A percentile compares a stretch with the other conserved stretches of the same genome.
phyloP scores from a whole-genome alignment of 495 filamentous ascomycete species.

The Lasiosphaeria ovina region DNA sequence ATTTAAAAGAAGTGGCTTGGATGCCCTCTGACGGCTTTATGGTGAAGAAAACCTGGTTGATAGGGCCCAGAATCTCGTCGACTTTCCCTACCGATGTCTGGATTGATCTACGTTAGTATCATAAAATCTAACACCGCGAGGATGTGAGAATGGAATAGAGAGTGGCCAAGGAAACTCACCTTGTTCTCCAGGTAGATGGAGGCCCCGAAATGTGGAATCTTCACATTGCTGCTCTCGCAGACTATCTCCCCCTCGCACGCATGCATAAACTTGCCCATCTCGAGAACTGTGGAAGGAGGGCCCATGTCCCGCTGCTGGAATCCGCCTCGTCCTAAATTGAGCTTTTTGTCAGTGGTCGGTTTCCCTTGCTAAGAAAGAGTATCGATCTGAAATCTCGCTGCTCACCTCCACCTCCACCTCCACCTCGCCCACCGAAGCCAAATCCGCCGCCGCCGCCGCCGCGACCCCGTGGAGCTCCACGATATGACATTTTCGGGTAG shows the following conservation, averaged over 20 bases:
- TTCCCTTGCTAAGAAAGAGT: not conserved
- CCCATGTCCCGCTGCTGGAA: slow-evolving; percentile 53
- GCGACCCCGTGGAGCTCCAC: slow-evolving; percentile 32
- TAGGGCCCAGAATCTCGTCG: slow-evolving; percentile 90
- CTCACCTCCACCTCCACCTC: slow-evolving; percentile 18
- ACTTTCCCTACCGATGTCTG: slow-evolving; percentile 85
- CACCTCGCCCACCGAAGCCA: slow-evolving; percentile 23
- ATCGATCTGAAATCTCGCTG: not conserved
- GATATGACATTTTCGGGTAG: slow-evolving; percentile 27
- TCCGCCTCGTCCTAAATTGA: slow-evolving; percentile 49
- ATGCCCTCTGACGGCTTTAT: slow-evolving; percentile 95
- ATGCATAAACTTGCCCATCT: slow-evolving; percentile 93
- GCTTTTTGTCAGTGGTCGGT: not conserved
- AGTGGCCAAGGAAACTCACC: slow-evolving; percentile 40
- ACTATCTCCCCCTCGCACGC: slow-evolving; percentile 95
- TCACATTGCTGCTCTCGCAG: slow-evolving; percentile 87
- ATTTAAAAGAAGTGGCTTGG: slow-evolving; percentile 88
- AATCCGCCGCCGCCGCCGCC: slow-evolving; percentile 27
- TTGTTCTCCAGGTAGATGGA: slow-evolving; percentile 99
- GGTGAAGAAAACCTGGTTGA: slow-evolving; percentile 98
- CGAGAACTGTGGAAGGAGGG: slow-evolving; percentile 52
- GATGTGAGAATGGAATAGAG: not conserved
- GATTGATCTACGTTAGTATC: not conserved
- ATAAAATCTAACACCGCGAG: not conserved
- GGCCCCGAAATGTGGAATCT: slow-evolving; percentile 98